These are phyloP conservation scores for Zygotorulaspora sp. DNA, from an alignment of 805 yeast genomes.

Conservation along the genomic window DNA sequence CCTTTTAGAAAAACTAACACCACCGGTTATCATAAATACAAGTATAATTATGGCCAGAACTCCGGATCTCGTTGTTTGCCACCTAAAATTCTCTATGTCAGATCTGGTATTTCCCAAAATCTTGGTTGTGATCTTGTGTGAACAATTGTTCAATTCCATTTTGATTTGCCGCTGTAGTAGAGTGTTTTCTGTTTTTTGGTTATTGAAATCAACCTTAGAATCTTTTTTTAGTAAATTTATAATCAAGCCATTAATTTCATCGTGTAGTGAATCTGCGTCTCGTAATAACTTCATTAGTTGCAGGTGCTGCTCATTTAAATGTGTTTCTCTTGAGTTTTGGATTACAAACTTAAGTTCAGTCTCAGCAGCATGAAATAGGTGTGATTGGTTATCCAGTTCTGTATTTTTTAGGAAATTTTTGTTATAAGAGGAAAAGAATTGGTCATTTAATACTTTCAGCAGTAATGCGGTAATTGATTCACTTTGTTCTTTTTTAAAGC, in stretches of 20 bases:
- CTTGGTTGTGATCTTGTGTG: constrained; percentile 78
- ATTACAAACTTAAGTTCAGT: constrained; percentile 80
- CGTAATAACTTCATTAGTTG: constrained; percentile 67
- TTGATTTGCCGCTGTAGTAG: constrained; percentile 64
- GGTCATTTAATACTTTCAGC: constrained; percentile 33
- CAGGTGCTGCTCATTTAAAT: constrained; percentile 61
- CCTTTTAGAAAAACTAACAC: constrained; percentile 40
- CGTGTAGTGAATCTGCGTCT: constrained; percentile 65
- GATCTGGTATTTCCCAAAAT: constrained; percentile 77
- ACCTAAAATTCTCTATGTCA: constrained; percentile 81
- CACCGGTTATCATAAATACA: constrained; percentile 58
- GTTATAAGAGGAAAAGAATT: constrained; percentile 43
- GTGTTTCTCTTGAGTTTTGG: constrained; percentile 63
- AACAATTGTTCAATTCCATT: constrained; percentile 71
- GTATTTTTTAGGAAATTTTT: constrained; percentile 36
- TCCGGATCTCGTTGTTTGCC: constrained; percentile 92
- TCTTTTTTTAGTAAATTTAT: constrained; percentile 64
- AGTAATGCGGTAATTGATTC: constrained; percentile 34
- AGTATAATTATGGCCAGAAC: constrained; percentile 66
- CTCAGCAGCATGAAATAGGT: constrained; percentile 87
- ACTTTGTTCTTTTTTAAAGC: constrained; percentile 26
- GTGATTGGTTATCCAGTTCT: constrained; percentile 82
- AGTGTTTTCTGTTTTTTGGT: constrained; percentile 81
- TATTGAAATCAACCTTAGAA: constrained; percentile 75
- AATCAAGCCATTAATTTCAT: constrained; percentile 63